Base-by-base conservation (phyloP, 1,284 basidiomycete genomes). In the Athelia sp. region DNA sequence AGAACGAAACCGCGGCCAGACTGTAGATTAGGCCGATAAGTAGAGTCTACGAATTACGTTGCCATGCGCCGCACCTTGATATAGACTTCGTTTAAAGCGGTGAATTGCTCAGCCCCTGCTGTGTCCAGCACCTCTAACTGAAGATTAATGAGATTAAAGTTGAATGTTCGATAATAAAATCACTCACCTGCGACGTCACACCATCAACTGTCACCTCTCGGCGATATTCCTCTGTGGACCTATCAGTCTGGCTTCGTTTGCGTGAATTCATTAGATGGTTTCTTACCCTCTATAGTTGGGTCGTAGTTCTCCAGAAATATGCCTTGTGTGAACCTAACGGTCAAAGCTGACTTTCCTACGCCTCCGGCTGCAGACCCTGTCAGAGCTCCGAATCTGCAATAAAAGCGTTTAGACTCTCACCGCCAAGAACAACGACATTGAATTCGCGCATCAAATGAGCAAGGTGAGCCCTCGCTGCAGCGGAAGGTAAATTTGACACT, bases 101-200 rank as follows among this genome's bases (percentile, higher is more conserved):
- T 87, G 62, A 91, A 91, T 63, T 91, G 92, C 61, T 90, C 90
- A n/a, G 86, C 84, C 11, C 93, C 92, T 17, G 93, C 93, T 13
- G 93, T 95, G 63, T 95, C 93, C 49, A 93, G 67, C 34, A 95
- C 84, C 62, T 95, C 90, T 50, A 93, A 79, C 84, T 89, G 63
- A 24, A 53, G 46, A 40, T 22, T 3, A 4, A 21, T 36, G 13
- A 42, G 14, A n/a, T 50, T 23, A 34, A 48, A 51, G 50, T 32
- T 46, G 50, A 35, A 52, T 21, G 19, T 22, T 22, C 47, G 42
- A 32, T 17, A 10, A n/a, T 18, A n/a, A 40, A 8, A 8, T 40
- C 43, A 70, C 78, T 57, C 59, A 81, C 80, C 59, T 73, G 75
- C 56, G 74, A 72, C 50, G 72, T 61, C 56, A 82, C 74, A 17